Percentiles rank a stretch among this genome's conserved stretches.
These are phyloP conservation scores for Mycena floridula DNA, from an alignment of 768 basidiomycete species.

Conservation along the genomic window DNA sequence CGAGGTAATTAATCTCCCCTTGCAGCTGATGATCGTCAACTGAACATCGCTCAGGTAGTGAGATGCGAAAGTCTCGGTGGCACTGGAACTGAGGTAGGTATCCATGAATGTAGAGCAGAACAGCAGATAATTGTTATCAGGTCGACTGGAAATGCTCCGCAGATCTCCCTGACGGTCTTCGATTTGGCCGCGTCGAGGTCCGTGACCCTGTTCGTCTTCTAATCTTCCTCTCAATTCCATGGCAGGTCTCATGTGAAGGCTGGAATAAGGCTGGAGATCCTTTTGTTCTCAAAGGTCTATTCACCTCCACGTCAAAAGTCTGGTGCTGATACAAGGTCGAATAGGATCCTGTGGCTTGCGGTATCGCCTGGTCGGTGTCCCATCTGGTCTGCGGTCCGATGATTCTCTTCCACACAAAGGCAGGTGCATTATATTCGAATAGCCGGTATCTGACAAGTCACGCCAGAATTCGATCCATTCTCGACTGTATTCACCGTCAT, in stretches of 20 bases:
- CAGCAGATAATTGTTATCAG: too few species aligned
- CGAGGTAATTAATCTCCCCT: conserved; percentile 78
- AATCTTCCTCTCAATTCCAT: not conserved
- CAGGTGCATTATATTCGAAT: too few species aligned
- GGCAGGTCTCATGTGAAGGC: conserved; percentile 77
- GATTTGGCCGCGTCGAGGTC: conserved; percentile 76
- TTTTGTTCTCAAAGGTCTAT: conserved; percentile 74
- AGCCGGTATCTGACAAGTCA: too few species aligned
- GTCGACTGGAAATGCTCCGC: too few species aligned
- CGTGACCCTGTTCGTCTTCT: not conserved
- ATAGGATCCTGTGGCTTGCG: conserved; percentile 83
- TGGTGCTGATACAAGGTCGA: not conserved
- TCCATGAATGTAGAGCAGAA: too few species aligned
- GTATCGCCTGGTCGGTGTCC: conserved; percentile 74
- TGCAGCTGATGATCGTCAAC: too few species aligned
- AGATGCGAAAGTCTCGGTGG: conserved; percentile 81
- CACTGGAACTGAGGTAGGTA: conserved; percentile 70
- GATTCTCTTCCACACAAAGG: not conserved
- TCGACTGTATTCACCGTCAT: conserved; percentile 47
- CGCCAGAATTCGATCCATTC: too few species aligned
- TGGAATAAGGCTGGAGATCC: conserved; percentile 80
- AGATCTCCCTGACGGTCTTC: conserved; percentile 75
- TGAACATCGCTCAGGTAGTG: too few species aligned
- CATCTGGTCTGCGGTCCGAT: conserved; percentile 32
- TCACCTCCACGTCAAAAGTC: not conserved